Percentiles rank a stretch among this genome's conserved stretches.
Conservation (phyloP, 345 rosid genomes). For the Litchi chinensis region DNA sequence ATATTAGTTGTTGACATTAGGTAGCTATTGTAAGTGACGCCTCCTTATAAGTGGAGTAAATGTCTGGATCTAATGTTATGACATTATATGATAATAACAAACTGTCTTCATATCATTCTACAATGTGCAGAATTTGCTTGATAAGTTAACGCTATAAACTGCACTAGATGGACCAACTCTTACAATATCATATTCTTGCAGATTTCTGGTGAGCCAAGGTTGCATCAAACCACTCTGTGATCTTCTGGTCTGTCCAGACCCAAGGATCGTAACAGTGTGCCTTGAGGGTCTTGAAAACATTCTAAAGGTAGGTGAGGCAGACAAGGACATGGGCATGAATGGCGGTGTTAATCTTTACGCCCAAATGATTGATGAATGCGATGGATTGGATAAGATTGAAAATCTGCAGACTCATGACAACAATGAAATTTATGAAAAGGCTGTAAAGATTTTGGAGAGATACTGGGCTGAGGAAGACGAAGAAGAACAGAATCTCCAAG, state of each 20-base stretch:
- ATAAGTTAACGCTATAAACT: not conserved
- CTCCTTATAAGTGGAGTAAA: not conserved
- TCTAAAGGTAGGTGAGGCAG: conserved; percentile 81
- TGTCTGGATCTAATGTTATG: not conserved
- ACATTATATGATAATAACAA: not conserved
- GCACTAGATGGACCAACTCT: not conserved
- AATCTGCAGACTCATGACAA: conserved; percentile 80
- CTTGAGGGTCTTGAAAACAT: conserved; percentile 85
- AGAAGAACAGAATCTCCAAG: conserved; percentile 49
- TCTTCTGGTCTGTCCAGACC: conserved; percentile 77
- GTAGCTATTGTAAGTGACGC: not conserved
- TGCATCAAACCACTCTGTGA: conserved; percentile 89
- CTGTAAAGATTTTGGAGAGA: conserved; percentile 78
- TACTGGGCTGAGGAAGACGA: conserved; percentile 82
- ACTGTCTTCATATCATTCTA: not conserved
- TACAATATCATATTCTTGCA: conserved; percentile 30
- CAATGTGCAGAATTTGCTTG: not conserved
- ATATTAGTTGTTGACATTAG: not conserved
- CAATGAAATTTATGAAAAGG: conserved; percentile 81
- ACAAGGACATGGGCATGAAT: conserved; percentile 65
- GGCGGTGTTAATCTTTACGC: conserved; percentile 60
- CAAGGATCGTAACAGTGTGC: conserved; percentile 84
- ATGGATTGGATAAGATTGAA: conserved; percentile 79
- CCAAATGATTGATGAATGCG: conserved; percentile 72
- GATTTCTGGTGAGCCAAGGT: conserved; percentile 70